These are phyloP conservation scores for Heliocybe sulcata DNA, from an alignment of 1,284 basidiomycete species.

Conservation along the genomic window DNA sequence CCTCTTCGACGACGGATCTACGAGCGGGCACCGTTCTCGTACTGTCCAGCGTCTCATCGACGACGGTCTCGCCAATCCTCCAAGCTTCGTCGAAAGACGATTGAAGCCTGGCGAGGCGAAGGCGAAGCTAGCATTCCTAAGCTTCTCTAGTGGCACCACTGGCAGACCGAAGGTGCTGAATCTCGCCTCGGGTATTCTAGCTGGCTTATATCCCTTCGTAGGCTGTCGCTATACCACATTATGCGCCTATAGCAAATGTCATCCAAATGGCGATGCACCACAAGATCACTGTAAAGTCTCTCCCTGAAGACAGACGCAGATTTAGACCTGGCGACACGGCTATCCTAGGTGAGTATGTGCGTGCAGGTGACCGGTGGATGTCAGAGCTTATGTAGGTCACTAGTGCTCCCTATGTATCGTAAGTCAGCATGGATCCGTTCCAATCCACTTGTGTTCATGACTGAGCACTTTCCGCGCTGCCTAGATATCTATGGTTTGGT, in stretches of 20 bases:
- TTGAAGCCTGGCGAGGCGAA: slow-evolving; percentile 58
- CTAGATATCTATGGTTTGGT: slow-evolving; percentile 70
- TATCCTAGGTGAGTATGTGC: slow-evolving; percentile 34
- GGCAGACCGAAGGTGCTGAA: slow-evolving; percentile 67
- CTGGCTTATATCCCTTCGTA: slow-evolving; percentile 16
- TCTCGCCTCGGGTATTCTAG: background rate
- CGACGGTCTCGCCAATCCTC: slow-evolving; percentile 37
- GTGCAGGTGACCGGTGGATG: background rate
- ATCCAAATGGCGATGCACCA: slow-evolving; percentile 52
- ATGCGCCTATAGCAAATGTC: slow-evolving; percentile 58
- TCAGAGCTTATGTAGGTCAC: background rate
- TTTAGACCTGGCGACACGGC: slow-evolving; percentile 50
- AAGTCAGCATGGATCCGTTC: slow-evolving; percentile 8
- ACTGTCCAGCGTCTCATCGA: slow-evolving; percentile 49
- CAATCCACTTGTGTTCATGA: background rate
- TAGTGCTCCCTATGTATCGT: slow-evolving; percentile 29
- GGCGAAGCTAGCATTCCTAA: slow-evolving; percentile 66
- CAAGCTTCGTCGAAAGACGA: slow-evolving; percentile 38
- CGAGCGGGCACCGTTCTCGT: slow-evolving; percentile 18
- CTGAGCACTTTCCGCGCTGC: background rate
- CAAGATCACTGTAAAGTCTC: slow-evolving; percentile 33
- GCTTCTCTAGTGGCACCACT: slow-evolving; percentile 80
- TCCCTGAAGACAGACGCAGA: slow-evolving; percentile 22
- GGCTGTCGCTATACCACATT: slow-evolving; percentile 69
- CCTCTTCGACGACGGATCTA: slow-evolving; percentile 32